Evolutionary conservation across 2,329 filamentous ascomycete species (phyloP).

Genomic region (Curvularia verruculosa): DNA sequence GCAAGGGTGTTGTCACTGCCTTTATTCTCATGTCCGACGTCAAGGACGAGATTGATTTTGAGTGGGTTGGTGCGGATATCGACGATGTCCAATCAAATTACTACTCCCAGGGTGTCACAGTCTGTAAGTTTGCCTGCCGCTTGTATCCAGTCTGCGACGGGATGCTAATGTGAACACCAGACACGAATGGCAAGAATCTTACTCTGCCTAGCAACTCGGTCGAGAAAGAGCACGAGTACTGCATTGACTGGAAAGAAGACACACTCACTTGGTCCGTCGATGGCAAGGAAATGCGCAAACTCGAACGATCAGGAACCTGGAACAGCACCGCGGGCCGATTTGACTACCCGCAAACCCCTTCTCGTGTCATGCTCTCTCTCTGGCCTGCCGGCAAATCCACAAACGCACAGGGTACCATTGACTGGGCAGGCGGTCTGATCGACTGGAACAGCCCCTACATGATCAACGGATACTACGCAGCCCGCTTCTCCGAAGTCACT

Average conservation of each 20-base stretch:
- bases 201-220: slow-evolving; percentile 68
- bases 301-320: slow-evolving; percentile 81
- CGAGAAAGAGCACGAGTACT: slow-evolving; percentile 81
- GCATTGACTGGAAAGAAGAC: slow-evolving; percentile 91
- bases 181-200: slow-evolving; percentile 77
- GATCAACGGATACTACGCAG: slow-evolving; percentile 88
- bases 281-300: slow-evolving; percentile 74
- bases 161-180: slow-evolving; percentile 53
- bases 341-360: slow-evolving; percentile 87
- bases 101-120: slow-evolving; percentile 91
- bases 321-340: slow-evolving; percentile 82
- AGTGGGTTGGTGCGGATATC: slow-evolving; percentile 86
- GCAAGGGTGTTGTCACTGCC: slow-evolving; percentile 89
- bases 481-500: slow-evolving; percentile 75
- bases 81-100: slow-evolving; percentile 87
- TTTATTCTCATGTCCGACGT: slow-evolving; percentile 96
- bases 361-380: slow-evolving; percentile 89
- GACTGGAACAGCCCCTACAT: slow-evolving; percentile 86
- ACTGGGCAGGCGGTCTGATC: slow-evolving; percentile 90
- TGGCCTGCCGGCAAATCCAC: slow-evolving; percentile 86
- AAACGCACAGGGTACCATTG: slow-evolving; percentile 83
- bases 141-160: not conserved
- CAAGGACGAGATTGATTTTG: slow-evolving; percentile 98
- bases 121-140: slow-evolving; percentile 68
- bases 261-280: slow-evolving; percentile 86